Evolutionary conservation across 345 rosid species (phyloP), one percentile per base, ranked within the genome.

Genomic region (Hypericum androsaemum): DNA sequence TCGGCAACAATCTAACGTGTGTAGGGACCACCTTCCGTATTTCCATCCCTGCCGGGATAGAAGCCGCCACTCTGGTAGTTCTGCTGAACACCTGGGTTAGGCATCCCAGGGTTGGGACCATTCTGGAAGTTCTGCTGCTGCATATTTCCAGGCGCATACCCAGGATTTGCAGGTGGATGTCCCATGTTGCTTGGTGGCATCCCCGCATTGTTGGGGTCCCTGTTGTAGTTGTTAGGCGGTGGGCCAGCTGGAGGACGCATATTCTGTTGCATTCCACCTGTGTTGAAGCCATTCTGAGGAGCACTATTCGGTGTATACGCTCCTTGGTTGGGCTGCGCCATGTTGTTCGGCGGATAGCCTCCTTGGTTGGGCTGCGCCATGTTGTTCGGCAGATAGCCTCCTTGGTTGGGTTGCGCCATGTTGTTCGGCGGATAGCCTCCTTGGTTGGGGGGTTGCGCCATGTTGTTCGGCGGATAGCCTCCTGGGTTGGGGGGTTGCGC

Each of bases 401-500:
- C 32, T 4, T 22, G 32, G 41, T 36, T 56, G 10, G 68, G 73
- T 5, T 58, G 64, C 48, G 45, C 9, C 7, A 47, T 62, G 9
- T 37, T 12, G 2, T 10, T 40, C 10, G 52, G 12, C 13, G 6
- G 57, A 35, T 3, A 47, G 53, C 5, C 46, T 15, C 12, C 7
- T 39, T 17, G 47, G 49, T 35, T 15, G 17, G 47, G 40, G 17
- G 47, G 40, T 37, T 37, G 7, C 6, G 41, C 17, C 56, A 52
- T 52, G 56, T 12, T 60, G 17, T 59, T 56, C 2, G 36, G 65
- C 0, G 66, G 66, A 10, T 32, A 44, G 8, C 73, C 74, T 0
- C 69, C 66, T 63, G 48, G 60, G 56, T 66, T 59, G 32, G 68
- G 50, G 5, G 77, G 82, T 0, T 72, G 66, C 52, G 53, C 64